Conservation (phyloP, 352 stramenopile species). For the Globisporangium cystogenes region DNA sequence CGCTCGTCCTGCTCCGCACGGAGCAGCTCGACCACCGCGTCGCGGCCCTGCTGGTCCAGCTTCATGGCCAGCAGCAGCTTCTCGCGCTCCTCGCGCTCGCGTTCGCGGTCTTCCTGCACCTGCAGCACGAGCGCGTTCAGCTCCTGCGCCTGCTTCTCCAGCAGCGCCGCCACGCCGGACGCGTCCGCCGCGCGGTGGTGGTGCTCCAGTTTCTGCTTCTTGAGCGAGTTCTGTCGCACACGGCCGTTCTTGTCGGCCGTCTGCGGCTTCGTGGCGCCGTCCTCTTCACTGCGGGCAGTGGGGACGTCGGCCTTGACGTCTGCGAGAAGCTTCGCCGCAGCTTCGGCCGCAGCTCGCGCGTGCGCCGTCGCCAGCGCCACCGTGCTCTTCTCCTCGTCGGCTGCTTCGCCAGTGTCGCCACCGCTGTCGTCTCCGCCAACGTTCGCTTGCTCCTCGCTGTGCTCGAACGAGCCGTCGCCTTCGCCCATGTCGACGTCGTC, state of each 20-base stretch:
- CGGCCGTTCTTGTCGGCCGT: background rate
- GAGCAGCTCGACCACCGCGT: slow-evolving; percentile 8
- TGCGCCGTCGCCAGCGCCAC: background rate
- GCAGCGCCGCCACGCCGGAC: background rate
- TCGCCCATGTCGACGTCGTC: slow-evolving; percentile 2
- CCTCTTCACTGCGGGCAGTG: background rate
- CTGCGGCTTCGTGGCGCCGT: background rate
- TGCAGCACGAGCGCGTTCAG: slow-evolving; percentile 2
- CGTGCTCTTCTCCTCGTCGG: background rate
- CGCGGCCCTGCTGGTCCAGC: slow-evolving; percentile 8
- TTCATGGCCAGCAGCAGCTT: slow-evolving; percentile 5
- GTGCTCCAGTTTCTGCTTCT: slow-evolving; percentile 9
- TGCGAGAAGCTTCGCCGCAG: background rate
- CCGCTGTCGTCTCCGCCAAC: background rate
- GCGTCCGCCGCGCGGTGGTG: background rate
- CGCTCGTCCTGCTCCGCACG: slow-evolving; percentile 8
- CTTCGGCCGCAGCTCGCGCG: background rate
- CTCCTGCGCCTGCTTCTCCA: slow-evolving; percentile 3
- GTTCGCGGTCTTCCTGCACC: slow-evolving; percentile 3
- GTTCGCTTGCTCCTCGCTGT: background rate
- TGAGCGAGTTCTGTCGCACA: slow-evolving; percentile 2
- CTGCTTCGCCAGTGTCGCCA: no score
- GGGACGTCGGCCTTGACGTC: background rate
- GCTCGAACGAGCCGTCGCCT: background rate
- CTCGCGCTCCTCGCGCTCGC: slow-evolving; percentile 1